These are phyloP conservation scores for Cryptococcus maquisensis DNA, from an alignment of 1,284 basidiomycete genomes.

Conservation along the genomic window DNA sequence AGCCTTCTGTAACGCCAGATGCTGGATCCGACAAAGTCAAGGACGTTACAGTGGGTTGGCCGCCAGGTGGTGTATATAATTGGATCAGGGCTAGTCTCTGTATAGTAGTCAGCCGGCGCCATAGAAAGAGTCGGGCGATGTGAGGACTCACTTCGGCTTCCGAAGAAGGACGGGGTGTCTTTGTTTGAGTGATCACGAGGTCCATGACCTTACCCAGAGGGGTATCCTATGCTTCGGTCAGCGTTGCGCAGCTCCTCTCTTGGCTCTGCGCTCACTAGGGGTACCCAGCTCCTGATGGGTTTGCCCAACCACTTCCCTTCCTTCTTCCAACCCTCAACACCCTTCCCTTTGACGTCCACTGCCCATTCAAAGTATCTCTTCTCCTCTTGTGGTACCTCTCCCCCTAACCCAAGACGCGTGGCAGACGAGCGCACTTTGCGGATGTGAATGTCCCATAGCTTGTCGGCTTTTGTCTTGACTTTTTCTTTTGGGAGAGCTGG, in stretches of 20 bases:
- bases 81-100: constrained; percentile 18
- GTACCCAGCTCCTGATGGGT: constrained; percentile 27
- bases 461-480: constrained; percentile 32
- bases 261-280: constrained; percentile 3
- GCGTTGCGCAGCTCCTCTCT: not conserved
- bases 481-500: not conserved
- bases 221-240: constrained; percentile 15
- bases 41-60: not conserved
- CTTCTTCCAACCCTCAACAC: constrained; percentile 14
- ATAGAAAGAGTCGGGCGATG: not conserved
- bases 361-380: constrained; percentile 37
- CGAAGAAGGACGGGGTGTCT: not conserved
- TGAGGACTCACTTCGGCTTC: constrained; percentile 1
- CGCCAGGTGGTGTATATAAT: constrained; percentile 11
- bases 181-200: constrained; percentile 13
- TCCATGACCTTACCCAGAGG: constrained; percentile 30
- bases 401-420: constrained; percentile 20
- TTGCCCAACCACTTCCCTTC: constrained; percentile 17
- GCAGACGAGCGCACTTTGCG: constrained; percentile 31
- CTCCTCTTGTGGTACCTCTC: constrained; percentile 9
- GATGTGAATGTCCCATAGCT: constrained; percentile 36
- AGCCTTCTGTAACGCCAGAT: constrained; percentile 8
- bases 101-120: not conserved
- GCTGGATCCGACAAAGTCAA: constrained; percentile 20
- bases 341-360: constrained; percentile 11